These are phyloP conservation scores for Acer negundo DNA, from an alignment of 345 rosid genomes.

Conservation along the genomic window DNA sequence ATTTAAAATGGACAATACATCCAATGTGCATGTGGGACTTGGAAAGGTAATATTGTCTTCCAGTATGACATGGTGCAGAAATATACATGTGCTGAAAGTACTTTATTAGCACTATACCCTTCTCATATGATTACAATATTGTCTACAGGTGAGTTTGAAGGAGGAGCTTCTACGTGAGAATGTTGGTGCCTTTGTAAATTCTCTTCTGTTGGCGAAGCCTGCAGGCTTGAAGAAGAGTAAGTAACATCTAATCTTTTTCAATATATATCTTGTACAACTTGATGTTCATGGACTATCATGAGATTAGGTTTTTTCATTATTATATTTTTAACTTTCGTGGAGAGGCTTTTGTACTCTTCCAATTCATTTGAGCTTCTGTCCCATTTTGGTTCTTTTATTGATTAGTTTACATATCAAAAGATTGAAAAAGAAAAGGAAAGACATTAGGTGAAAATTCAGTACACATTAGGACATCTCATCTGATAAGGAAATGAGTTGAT, in stretches of 20 bases:
- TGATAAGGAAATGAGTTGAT: not conserved
- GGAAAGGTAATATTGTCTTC: constrained; percentile 66
- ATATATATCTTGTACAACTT: constrained; percentile 9
- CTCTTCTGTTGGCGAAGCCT: constrained; percentile 89
- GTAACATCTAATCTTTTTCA: constrained; percentile 18
- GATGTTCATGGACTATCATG: not conserved
- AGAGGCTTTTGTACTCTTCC: not conserved
- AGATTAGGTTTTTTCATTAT: not conserved
- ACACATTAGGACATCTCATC: not conserved
- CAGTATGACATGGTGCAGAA: not conserved
- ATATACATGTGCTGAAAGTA: constrained; percentile 1
- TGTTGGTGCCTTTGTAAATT: constrained; percentile 88
- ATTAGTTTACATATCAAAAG: not conserved
- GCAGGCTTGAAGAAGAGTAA: constrained; percentile 94
- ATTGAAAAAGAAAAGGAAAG: not conserved
- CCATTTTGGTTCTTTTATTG: not conserved
- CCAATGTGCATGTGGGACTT: constrained; percentile 87
- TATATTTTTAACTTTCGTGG: not conserved
- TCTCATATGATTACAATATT: constrained; percentile 7
- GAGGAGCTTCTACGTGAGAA: constrained; percentile 83
- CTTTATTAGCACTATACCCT: not conserved
- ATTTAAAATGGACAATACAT: constrained; percentile 88
- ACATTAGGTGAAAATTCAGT: constrained; percentile 1
- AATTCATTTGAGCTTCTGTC: not conserved
- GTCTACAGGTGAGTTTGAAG: constrained; percentile 61